Evolutionary conservation across 768 basidiomycete genomes (phyloP).

Genomic region (Nevesoporus exiguus): DNA sequence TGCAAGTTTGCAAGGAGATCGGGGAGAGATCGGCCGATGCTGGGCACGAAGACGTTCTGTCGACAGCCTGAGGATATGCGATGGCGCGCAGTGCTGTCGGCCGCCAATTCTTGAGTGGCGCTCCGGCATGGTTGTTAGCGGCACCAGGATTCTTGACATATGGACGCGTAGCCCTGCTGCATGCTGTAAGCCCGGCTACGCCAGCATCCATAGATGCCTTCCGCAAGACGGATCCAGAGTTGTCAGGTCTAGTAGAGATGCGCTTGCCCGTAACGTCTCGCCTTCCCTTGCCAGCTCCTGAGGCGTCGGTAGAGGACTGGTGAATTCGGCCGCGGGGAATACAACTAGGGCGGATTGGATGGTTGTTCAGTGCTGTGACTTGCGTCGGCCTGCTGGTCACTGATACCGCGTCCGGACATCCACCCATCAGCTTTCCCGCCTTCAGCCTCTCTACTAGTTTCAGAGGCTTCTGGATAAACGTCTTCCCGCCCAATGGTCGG

Average conservation of each 20-base stretch:
- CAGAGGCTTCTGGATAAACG: not conserved
- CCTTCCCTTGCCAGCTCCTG: too few relatives aligned
- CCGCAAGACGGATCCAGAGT: too few relatives aligned
- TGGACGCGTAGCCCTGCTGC: too few relatives aligned
- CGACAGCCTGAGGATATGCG: not conserved
- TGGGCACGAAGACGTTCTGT: not conserved
- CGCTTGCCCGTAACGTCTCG: too few relatives aligned
- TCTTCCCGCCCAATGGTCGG: not conserved
- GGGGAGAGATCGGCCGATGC: not conserved
- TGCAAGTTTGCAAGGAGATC: conserved; percentile 8
- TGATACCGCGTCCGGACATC: too few relatives aligned
- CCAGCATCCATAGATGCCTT: too few relatives aligned
- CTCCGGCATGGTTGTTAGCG: too few relatives aligned
- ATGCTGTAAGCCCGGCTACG: too few relatives aligned
- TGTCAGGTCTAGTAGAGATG: too few relatives aligned
- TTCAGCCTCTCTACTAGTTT: not conserved
- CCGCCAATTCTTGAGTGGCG: not conserved
- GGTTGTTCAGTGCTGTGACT: not conserved
- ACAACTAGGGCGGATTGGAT: not conserved
- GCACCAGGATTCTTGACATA: too few relatives aligned
- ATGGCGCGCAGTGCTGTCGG: not conserved
- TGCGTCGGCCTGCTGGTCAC: too few relatives aligned
- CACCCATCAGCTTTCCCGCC: too few relatives aligned
- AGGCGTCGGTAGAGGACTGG: not conserved
- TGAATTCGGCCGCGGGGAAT: not conserved